phyloP scores from a whole-genome alignment of 2,329 filamentous ascomycete genomes.

The Alternaria incomplexa region DNA sequence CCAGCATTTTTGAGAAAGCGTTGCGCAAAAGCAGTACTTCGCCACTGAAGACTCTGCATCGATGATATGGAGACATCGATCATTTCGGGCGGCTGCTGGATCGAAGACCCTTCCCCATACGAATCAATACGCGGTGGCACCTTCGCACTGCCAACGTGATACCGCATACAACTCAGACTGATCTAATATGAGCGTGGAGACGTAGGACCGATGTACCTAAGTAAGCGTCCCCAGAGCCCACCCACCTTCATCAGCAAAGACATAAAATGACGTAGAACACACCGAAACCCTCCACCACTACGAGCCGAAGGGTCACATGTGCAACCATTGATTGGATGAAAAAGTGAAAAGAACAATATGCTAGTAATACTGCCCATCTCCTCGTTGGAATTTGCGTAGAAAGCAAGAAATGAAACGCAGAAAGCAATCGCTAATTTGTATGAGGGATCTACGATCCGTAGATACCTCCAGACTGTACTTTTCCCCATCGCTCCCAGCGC shows the following conservation, averaged over 20 bases:
- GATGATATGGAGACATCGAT: conserved; percentile 21
- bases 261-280: not conserved
- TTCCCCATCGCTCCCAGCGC: not conserved
- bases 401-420: not conserved
- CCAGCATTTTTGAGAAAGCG: not conserved
- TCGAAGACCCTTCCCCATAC: conserved; percentile 15
- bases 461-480: not conserved
- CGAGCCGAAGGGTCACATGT: not conserved
- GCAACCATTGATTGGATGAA: not conserved
- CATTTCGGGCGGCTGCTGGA: conserved; percentile 21
- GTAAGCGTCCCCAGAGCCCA: not conserved
- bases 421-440: not conserved
- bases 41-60: conserved; percentile 14
- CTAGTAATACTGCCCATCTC: not conserved
- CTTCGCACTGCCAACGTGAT: conserved; percentile 16
- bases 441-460: not conserved
- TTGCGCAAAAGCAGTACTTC: not conserved
- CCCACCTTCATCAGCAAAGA: not conserved
- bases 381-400: not conserved
- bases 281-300: not conserved
- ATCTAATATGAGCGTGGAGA: not conserved
- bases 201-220: not conserved
- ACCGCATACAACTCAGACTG: conserved; percentile 6
- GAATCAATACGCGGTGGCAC: conserved; percentile 18
- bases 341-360: not conserved